Evolutionary conservation across 495 filamentous ascomycete genomes (phyloP).

Genomic region (Penicillium nucicola): DNA sequence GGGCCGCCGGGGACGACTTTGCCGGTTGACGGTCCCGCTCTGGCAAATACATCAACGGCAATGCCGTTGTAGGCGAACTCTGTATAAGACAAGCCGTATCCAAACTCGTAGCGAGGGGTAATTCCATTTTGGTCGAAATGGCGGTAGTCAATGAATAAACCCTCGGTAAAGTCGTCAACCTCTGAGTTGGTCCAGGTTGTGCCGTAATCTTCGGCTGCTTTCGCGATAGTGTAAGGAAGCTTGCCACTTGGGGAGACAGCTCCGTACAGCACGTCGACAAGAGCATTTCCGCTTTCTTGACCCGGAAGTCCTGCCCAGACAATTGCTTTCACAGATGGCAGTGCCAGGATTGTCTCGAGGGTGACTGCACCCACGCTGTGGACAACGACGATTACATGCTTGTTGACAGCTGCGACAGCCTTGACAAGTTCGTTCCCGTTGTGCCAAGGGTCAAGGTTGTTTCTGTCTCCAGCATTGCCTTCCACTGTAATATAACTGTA

Average conservation of each 20-base stretch:
- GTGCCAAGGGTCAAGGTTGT: conserved; percentile 43
- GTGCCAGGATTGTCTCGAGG: conserved; percentile 42
- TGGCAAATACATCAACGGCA: conserved; percentile 23
- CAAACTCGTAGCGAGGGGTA: conserved; percentile 62
- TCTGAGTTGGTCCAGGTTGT: conserved; percentile 48
- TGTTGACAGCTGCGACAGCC: conserved; percentile 53
- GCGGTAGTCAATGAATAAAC: conserved; percentile 65
- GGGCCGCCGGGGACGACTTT: conserved; percentile 53
- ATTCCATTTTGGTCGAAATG: conserved; percentile 62
- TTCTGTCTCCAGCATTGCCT: conserved; percentile 55
- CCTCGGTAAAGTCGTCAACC: conserved; percentile 61
- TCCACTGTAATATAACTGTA: conserved; percentile 59
- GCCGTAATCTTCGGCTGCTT: conserved; percentile 61
- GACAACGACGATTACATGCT: conserved; percentile 79
- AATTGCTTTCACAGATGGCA: conserved; percentile 58
- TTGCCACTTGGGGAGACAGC: conserved; percentile 57
- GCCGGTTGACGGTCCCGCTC: conserved; percentile 33
- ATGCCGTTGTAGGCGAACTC: conserved; percentile 55
- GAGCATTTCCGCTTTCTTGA: conserved; percentile 55
- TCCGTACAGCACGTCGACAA: conserved; percentile 60
- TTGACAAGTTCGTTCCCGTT: conserved; percentile 25
- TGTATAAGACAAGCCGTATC: conserved; percentile 65
- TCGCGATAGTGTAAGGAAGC: conserved; percentile 69
- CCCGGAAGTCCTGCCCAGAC: conserved; percentile 58
- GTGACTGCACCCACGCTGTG: conserved; percentile 59